Base-by-base conservation (phyloP, 345 rosid genomes). In the Cardamine occulta region DNA sequence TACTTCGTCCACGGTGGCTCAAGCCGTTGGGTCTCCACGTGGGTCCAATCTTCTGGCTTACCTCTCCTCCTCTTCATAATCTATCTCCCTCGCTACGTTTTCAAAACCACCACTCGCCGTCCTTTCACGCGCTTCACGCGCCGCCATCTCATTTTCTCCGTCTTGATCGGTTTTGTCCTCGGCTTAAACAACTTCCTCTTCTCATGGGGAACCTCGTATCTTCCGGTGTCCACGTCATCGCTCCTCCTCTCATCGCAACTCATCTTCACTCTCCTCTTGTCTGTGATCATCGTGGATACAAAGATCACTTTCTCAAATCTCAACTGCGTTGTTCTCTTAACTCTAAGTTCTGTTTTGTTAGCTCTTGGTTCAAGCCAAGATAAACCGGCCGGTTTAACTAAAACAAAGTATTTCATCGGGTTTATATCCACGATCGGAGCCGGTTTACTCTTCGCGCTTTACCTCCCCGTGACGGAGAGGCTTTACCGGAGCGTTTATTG, bases 21-120 rank as follows among this genome's bases (percentile, higher is more conserved):
- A 3, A 87, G 91, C 85, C 77, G 89, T 11, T 95, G 99, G 99
- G 97, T 92, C 48, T 90, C 97, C 49, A 92, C 99, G 7, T 90
- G 91, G 92, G 99, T 90, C 63, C 99, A 95, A 74, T 88, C 83
- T 62, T 80, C 89, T 0, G 99, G 97, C 0, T 94, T 94, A 54
- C 98, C 97, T 68, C 85, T 91, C 78, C 97, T 94, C 57, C 44
- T 89, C 75, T 23, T 77, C 39, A 75, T 90, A 26, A 86, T 91
- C 64, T 83, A 66, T 73, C 73, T 80, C 48, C 92, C 96, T 63
- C 78, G 66, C 63, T 72, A 68, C 62, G 45, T 86, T 56, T 68
- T 87, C 82, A 84, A 87, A n/a, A 83, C 90, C 71, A 81, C 87
- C 71, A 88, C 91, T 42, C 84, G 83, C 63, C 74, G 78, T 8